Conservation (phyloP, 2,329 filamentous ascomycete species). For the Aspergillus uvarum region DNA sequence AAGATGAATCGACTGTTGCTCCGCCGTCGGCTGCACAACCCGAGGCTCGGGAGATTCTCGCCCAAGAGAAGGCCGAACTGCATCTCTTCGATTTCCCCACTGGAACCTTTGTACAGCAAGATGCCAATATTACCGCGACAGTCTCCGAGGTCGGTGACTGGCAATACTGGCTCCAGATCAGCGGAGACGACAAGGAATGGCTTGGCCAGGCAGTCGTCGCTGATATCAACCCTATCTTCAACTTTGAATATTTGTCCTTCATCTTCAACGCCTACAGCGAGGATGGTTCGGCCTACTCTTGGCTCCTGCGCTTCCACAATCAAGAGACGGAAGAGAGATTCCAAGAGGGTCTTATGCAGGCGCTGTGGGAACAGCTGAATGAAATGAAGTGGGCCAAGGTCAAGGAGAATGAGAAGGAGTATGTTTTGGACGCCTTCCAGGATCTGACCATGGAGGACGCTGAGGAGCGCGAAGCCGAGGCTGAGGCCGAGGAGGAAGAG, state of each 20-base stretch:
- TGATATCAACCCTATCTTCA: conserved; percentile 97
- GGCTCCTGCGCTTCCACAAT: conserved; percentile 89
- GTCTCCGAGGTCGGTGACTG: conserved; percentile 86
- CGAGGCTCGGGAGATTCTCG: conserved; percentile 68
- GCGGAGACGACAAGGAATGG: conserved; percentile 74
- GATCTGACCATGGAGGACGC: conserved; percentile 81
- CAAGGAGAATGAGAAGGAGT: conserved; percentile 89
- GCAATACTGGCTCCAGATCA: conserved; percentile 94
- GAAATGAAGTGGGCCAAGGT: conserved; percentile 91
- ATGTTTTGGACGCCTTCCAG: conserved; percentile 92
- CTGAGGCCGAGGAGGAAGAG: conserved; percentile 53
- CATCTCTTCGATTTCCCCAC: conserved; percentile 91
- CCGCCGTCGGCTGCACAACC: conserved; percentile 64
- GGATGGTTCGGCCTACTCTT: conserved; percentile 89
- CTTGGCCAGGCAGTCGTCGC: conserved; percentile 80
- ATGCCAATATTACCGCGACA: conserved; percentile 69
- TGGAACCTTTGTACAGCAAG: conserved; percentile 80
- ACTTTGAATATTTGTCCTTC: conserved; percentile 98
- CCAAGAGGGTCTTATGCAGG: conserved; percentile 91
- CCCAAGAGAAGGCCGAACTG: conserved; percentile 75
- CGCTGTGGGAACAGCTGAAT: conserved; percentile 94
- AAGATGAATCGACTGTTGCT: conserved; percentile 56
- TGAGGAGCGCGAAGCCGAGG: conserved; percentile 55
- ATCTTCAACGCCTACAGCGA: conserved; percentile 96
- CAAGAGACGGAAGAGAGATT: conserved; percentile 78